Conservation (phyloP, 352 stramenopile species). For the Aphanomyces stellatus region DNA sequence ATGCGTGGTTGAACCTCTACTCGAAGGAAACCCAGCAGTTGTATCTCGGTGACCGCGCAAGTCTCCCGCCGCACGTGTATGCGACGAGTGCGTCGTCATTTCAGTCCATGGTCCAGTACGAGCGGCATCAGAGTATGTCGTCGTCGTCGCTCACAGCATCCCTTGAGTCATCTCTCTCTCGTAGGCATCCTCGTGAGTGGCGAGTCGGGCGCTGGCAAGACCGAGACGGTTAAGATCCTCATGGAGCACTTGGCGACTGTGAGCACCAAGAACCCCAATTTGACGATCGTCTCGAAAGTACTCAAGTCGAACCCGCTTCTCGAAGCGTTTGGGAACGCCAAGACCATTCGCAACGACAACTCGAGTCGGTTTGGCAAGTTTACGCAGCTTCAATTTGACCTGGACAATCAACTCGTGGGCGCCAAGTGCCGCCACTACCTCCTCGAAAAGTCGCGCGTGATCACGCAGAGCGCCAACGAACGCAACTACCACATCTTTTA, state of each 20-base stretch:
- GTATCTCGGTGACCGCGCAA: conserved; percentile 29
- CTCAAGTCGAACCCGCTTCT: conserved; percentile 86
- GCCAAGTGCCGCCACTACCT: conserved; percentile 91
- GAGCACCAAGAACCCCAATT: conserved; percentile 59
- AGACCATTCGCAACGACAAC: conserved; percentile 93
- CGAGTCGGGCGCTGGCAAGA: conserved; percentile 92
- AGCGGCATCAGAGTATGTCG: conserved; percentile 42
- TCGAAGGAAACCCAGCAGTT: conserved; percentile 50
- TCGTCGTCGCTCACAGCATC: neutral
- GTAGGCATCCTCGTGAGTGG: conserved; percentile 88
- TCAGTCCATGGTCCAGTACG: conserved; percentile 66
- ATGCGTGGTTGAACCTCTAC: conserved; percentile 88
- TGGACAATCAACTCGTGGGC: conserved; percentile 74
- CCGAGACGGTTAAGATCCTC: conserved; percentile 94
- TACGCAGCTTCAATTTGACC: conserved; percentile 90
- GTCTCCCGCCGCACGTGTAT: conserved; percentile 85
- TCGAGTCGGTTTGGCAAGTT: conserved; percentile 94
- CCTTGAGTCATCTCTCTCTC: neutral
- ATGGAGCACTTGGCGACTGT: conserved; percentile 92
- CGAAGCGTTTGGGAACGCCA: conserved; percentile 88
- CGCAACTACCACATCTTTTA: conserved; percentile 99
- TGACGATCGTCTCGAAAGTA: conserved; percentile 78
- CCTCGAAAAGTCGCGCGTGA: conserved; percentile 95
- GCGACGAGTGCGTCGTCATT: conserved; percentile 81
- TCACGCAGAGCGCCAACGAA: conserved; percentile 84